Percentiles rank a stretch among this genome's conserved stretches.
Evolutionary conservation across 1,139 yeast genomes (phyloP).

Genomic region (Groenewaldozyma auringiensis): DNA sequence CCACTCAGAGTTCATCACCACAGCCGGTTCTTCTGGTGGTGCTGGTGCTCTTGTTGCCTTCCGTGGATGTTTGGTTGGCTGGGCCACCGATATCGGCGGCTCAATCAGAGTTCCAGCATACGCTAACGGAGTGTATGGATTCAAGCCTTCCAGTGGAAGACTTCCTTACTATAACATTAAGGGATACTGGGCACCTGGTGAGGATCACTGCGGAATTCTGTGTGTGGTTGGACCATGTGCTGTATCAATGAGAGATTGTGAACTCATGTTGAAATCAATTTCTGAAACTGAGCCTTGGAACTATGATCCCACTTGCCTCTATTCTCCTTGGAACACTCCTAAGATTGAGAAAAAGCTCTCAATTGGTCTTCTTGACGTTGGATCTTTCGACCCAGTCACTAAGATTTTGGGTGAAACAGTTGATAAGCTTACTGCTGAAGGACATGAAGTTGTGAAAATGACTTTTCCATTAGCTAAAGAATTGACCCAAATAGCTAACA

Average conservation of each 20-base stretch:
- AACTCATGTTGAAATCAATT: slow-evolving; percentile 45
- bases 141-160: slow-evolving; percentile 42
- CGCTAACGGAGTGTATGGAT: slow-evolving; percentile 49
- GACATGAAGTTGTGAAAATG: slow-evolving; percentile 39
- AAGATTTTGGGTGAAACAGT: slow-evolving; percentile 28
- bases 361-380: slow-evolving; percentile 28
- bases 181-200: slow-evolving; percentile 39
- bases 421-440: slow-evolving; percentile 26
- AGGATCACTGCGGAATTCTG: slow-evolving; percentile 39
- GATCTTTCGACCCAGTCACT: slow-evolving; percentile 40
- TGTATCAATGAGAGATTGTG: slow-evolving; percentile 50
- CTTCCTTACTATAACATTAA: slow-evolving; percentile 36
- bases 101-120: slow-evolving; percentile 52
- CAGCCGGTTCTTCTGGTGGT: slow-evolving; percentile 61
- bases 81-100: slow-evolving; percentile 64
- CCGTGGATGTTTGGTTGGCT: slow-evolving; percentile 43
- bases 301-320: slow-evolving; percentile 36
- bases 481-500: slow-evolving; percentile 30
- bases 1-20: slow-evolving; percentile 37
- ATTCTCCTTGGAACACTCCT: slow-evolving; percentile 22
- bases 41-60: slow-evolving; percentile 50
- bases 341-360: slow-evolving; percentile 29
- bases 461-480: slow-evolving; percentile 30
- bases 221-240: slow-evolving; percentile 44
- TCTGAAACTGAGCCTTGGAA: slow-evolving; percentile 53